Percentiles rank a stretch among this genome's conserved stretches.
Conservation (phyloP, 148 eudicot genomes). For the Nepenthes gracilis region DNA sequence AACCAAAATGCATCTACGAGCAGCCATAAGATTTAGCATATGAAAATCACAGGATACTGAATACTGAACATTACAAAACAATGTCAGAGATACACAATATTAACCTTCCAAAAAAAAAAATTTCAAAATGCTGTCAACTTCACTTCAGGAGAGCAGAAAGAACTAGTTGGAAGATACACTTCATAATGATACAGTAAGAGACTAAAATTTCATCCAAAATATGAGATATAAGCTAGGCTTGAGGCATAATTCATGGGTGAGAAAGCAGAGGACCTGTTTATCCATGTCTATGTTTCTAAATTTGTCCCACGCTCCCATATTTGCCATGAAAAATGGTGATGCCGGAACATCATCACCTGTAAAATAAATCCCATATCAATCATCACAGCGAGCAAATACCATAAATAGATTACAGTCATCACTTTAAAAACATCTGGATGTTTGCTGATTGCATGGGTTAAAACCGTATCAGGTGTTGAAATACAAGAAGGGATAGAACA, state of each 20-base stretch:
- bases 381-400: neutral
- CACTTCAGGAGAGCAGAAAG: neutral
- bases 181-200: neutral
- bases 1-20: neutral
- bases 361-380: constrained; percentile 18
- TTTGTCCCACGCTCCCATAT: constrained; percentile 75
- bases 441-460: too few relatives aligned
- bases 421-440: too few relatives aligned
- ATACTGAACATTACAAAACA: too few relatives aligned
- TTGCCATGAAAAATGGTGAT: constrained; percentile 75
- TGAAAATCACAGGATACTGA: too few relatives aligned
- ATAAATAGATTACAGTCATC: too few relatives aligned
- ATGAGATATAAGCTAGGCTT: neutral
- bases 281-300: constrained; percentile 94
- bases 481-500: too few relatives aligned
- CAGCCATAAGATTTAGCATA: neutral
- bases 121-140: neutral
- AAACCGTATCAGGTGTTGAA: too few relatives aligned
- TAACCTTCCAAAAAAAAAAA: too few relatives aligned
- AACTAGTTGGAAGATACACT: neutral
- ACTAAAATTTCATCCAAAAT: neutral
- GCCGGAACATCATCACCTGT: constrained; percentile 73
- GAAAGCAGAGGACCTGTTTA: constrained; percentile 55
- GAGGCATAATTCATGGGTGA: constrained; percentile 8
- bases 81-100: too few relatives aligned